These are phyloP conservation scores for Zoysia matrella DNA, from an alignment of 202 grass and related monocot genomes.

Conservation along the genomic window DNA sequence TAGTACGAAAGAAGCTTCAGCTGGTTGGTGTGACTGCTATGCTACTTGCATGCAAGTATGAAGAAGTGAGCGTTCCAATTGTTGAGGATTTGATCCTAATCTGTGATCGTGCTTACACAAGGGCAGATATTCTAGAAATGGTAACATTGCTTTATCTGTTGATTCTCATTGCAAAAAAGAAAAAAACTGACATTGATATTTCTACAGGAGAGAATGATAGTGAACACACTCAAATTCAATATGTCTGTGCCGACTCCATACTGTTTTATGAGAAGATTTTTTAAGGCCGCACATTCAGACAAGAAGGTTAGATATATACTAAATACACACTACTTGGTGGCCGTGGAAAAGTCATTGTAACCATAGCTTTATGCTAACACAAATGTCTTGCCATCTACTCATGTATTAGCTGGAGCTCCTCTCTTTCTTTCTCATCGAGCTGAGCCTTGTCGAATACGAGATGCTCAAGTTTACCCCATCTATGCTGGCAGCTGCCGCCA, in stretches of 20 bases:
- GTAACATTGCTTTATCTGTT: conserved; percentile 38
- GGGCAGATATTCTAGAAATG: conserved; percentile 82
- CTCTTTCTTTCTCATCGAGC: conserved; percentile 84
- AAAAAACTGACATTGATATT: conserved; percentile 30
- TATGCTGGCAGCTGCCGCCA: conserved; percentile 71
- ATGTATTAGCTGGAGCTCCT: conserved; percentile 78
- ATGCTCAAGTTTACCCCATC: conserved; percentile 86
- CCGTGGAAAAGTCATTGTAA: conserved; percentile 5
- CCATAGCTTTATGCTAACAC: conserved; percentile 24
- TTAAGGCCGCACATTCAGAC: conserved; percentile 77
- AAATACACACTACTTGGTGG: background rate
- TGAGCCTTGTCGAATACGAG: conserved; percentile 69
- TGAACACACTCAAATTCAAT: conserved; percentile 74
- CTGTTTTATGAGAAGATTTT: conserved; percentile 91
- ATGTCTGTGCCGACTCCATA: conserved; percentile 92
- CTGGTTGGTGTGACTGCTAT: conserved; percentile 88
- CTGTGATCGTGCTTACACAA: conserved; percentile 72
- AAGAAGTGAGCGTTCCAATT: conserved; percentile 71
- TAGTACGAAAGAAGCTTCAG: conserved; percentile 86
- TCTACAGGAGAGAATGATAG: conserved; percentile 75
- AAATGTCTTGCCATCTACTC: background rate
- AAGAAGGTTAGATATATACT: conserved; percentile 61
- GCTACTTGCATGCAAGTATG: conserved; percentile 93
- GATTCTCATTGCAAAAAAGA: background rate
- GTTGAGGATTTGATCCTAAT: conserved; percentile 91